Base-by-base conservation (phyloP, 2,329 filamentous ascomycete species). In the Onygenales sp. region DNA sequence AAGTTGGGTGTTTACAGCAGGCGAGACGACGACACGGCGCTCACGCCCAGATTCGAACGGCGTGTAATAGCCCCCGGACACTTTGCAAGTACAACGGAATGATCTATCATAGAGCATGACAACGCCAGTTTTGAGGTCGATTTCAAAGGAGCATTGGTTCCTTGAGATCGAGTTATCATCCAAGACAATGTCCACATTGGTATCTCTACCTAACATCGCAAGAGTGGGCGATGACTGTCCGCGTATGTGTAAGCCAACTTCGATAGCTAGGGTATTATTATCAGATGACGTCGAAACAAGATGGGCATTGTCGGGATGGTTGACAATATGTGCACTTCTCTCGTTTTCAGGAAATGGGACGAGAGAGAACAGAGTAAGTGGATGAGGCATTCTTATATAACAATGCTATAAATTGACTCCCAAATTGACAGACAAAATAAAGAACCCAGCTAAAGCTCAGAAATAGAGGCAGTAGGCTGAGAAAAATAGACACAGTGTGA, bases 21-120 rank as follows among this genome's bases (percentile, higher is more conserved):
- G 6, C 54, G 52, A 52, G 5, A 61, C 58, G 39, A 61, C 42
- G 32, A 60, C 54, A 54, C 55, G 39, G 27, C 58, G 59, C 21
- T 17, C 14, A 31, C 54, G 56, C 46, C 38, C 55, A 47, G 33
- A 27, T 45, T 57, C 56, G 51, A 60, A 58, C 14, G 56, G 54
- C 8, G 45, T 57, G 14, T 47, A 53, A 35, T 61, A 55, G 39
- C 49, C 46, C 32, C 56, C 58, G 35, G 14, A 55, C 17, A 60
- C 52, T 52, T 60, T 52, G 41, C 54, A 58, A 10, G 54, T 50
- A 8, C 50, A 46, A 47, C 11, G 21, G 45, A 47, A 27, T 27
- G 58, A 61, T 41, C 58, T 51, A 51, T 61, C 58, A 35, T 55
- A 59, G 38, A 59, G 52, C 50, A 59, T 52, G 14, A 56, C 47